A percentile compares a stretch with the other conserved stretches of the same genome.
phyloP scores from a whole-genome alignment of 2,329 filamentous ascomycete genomes.

The Sporothrix curviconia region DNA sequence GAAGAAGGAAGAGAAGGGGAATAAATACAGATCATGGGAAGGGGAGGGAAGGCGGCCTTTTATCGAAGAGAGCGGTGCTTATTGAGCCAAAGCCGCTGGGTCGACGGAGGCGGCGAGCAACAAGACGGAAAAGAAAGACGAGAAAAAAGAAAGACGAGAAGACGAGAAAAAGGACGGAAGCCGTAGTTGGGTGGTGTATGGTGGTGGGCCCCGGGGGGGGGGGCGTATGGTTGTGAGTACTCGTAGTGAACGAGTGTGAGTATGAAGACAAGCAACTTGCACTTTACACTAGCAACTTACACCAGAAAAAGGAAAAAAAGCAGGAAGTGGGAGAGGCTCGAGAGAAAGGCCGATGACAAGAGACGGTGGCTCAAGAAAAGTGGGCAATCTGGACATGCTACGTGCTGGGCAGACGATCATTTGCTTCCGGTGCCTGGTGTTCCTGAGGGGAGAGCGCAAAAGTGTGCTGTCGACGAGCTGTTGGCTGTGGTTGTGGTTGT shows the following conservation, averaged over 20 bases:
- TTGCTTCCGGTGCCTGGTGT: slow-evolving; percentile 9
- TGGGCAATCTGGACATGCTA: background rate
- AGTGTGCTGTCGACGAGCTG: background rate
- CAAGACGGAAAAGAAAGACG: background rate
- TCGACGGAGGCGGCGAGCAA: background rate
- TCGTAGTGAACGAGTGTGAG: background rate
- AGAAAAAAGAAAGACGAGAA: background rate
- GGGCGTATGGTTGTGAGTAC: background rate
- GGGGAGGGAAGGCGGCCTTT: slow-evolving; percentile 12
- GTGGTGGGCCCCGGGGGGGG: background rate
- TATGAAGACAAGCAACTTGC: background rate
- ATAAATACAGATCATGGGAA: background rate
- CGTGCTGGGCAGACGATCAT: background rate
- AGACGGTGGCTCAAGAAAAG: background rate
- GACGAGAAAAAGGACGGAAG: too few species aligned
- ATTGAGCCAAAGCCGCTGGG: slow-evolving; percentile 6
- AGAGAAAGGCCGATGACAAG: slow-evolving; percentile 2
- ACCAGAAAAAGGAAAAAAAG: slow-evolving; percentile 3
- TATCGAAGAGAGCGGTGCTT: slow-evolving; percentile 12
- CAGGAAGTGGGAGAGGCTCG: background rate
- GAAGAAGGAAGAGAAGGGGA: background rate
- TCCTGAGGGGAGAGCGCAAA: background rate
- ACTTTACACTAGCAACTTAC: background rate
- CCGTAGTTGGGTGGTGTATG: background rate
- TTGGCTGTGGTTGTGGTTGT: background rate